A percentile compares a stretch with the other conserved stretches of the same genome.
Conservation (phyloP, 306 rosid species). For the Rosa multiflora region DNA sequence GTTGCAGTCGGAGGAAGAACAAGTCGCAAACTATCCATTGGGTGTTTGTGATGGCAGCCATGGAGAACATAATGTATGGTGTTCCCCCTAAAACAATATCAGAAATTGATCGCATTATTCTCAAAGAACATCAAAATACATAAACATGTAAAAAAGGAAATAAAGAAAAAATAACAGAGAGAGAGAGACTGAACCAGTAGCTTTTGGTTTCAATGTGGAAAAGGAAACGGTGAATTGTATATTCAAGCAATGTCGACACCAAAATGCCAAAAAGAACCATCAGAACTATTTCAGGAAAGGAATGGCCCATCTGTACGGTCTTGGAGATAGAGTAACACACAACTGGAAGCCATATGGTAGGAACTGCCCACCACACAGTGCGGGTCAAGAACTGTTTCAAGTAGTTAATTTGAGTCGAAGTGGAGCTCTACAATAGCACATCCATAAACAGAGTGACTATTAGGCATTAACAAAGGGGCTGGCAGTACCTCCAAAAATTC, state of each 20-base stretch:
- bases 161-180: neutral
- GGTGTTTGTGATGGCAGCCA: slow-evolving; percentile 99
- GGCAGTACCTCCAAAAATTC: slow-evolving; percentile 54
- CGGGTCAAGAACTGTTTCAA: slow-evolving; percentile 71
- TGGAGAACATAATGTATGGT: slow-evolving; percentile 88
- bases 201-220: slow-evolving; percentile 87
- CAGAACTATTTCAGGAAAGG: slow-evolving; percentile 48
- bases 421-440: too few species aligned
- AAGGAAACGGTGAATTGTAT: slow-evolving; percentile 81
- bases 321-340: slow-evolving; percentile 56
- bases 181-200: slow-evolving; percentile 55
- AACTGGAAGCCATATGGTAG: slow-evolving; percentile 90
- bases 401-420: neutral
- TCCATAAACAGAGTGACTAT: neutral
- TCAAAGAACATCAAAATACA: neutral
- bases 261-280: slow-evolving; percentile 60
- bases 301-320: slow-evolving; percentile 66
- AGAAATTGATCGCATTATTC: slow-evolving; percentile 4
- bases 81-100: slow-evolving; percentile 66
- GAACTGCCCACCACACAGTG: slow-evolving; percentile 97
- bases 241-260: slow-evolving; percentile 79
- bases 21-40: slow-evolving; percentile 95
- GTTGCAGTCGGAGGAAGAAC: slow-evolving; percentile 96
- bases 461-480: neutral
- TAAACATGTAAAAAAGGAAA: neutral